These are phyloP conservation scores for Syzygium malaccense DNA, from an alignment of 441 rosid species.

Conservation along the genomic window DNA sequence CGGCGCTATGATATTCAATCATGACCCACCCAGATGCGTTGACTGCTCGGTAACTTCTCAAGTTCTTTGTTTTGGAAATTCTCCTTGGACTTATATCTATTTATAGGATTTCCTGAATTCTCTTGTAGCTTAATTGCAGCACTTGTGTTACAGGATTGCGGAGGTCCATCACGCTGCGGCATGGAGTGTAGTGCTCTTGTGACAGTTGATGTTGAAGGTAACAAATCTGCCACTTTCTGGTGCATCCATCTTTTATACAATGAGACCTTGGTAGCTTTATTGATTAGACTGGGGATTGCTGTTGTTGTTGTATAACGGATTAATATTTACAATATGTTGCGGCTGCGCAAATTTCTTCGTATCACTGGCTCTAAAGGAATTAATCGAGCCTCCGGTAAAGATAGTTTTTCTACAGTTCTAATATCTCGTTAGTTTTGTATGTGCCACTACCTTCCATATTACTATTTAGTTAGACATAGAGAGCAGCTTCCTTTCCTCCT, in stretches of 20 bases:
- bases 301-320: background rate
- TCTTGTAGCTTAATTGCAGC: background rate
- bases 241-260: background rate
- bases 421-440: background rate
- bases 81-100: background rate
- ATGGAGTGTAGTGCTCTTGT: constrained; percentile 74
- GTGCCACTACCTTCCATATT: background rate
- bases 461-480: background rate
- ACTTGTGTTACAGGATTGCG: constrained; percentile 52
- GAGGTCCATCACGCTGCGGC: constrained; percentile 79
- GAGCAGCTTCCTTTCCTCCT: background rate
- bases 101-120: background rate
- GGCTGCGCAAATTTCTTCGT: background rate
- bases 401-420: background rate
- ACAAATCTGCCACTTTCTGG: background rate
- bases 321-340: background rate
- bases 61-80: background rate
- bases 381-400: background rate
- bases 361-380: background rate
- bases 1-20: constrained; percentile 78
- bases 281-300: background rate
- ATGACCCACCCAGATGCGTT: constrained; percentile 72
- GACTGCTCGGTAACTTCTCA: constrained; percentile 57
- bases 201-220: constrained; percentile 55
- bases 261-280: background rate